Conservation (phyloP, 192 early-diverging fungal genomes). For the Coemansia sp. region DNA sequence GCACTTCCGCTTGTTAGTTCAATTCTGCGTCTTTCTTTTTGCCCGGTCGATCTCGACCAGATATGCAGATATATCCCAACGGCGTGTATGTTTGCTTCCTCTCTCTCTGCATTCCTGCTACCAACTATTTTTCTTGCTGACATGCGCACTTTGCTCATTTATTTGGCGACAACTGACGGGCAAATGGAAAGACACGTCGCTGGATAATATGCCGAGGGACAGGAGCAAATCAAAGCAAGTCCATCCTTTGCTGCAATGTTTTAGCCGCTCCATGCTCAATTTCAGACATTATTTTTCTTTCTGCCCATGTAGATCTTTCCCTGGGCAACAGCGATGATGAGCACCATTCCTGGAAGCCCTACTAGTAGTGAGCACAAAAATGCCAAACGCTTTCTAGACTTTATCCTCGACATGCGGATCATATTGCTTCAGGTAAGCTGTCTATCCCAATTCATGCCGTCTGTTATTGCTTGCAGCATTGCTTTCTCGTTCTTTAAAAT, state of each 20-base stretch:
- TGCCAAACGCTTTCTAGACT: constrained; percentile 49
- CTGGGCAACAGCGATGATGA: constrained; percentile 45
- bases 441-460: background rate
- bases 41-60: background rate
- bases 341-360: constrained; percentile 24
- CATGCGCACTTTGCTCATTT: too few relatives aligned
- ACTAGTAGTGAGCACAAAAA: constrained; percentile 32
- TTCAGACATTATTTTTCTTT: background rate
- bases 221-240: too few relatives aligned
- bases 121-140: too few relatives aligned
- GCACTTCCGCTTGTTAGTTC: background rate
- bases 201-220: too few relatives aligned
- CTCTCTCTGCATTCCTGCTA: background rate
- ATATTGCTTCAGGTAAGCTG: constrained; percentile 50
- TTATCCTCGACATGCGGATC: constrained; percentile 51
- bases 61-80: constrained; percentile 4
- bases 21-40: background rate
- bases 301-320: constrained; percentile 49
- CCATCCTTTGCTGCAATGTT: background rate
- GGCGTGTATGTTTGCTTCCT: background rate
- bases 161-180: too few relatives aligned
- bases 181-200: too few relatives aligned
- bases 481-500: background rate
- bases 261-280: background rate
- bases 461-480: background rate